Evolutionary conservation across 75 land plant species (phyloP), one percentile per base, ranked within the genome.

Genomic region (Pseudotsuga menziesii): DNA sequence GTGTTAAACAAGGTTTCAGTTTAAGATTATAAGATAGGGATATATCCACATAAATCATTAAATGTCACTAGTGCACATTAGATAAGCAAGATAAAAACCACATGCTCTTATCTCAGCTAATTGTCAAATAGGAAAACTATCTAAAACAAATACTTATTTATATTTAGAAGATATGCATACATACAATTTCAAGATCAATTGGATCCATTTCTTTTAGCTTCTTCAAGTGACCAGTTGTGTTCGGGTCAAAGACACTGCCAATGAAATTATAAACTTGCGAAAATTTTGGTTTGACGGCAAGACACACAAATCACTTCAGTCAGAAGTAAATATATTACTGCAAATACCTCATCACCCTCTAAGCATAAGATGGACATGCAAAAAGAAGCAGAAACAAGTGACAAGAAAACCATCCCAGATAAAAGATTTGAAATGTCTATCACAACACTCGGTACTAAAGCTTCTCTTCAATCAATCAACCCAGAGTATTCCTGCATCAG

Each of bases 231-330:
- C 87, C 92, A 56, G 69, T 76, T 22, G 84, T 82, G 60, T 82
- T 82, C 64, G 97, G 97, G 67, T 96, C 98, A 84, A 96, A 96
- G 36, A 96, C 91, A 83, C 94, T 90, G 60, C 98, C 98, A 76
- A 96, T 87, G 85, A 96, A 96, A 75, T 89, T 82, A 87, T 96
- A 96, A 20, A 96, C 98, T 85, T 93, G 91, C n/a, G 85, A 80
- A 80, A 96, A 96, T 76, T 93, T 94, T 56, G 98, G 98, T 76
- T 92, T 79, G 52, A 85, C 98, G 93, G 89, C 77, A 83, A 66
- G 44, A 56, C n/a, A 20, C 29, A 26, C 44, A 25, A 57, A 15
- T 61, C 17, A 57, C 19, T 29, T 23, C 57, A 16, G 57, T 72
- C 35, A 77, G 48, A 62, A 32, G 74, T 35, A 41, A 19, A 20